Percentiles rank a stretch among this genome's conserved stretches.
Evolutionary conservation across 169 alveolate species (phyloP).

Genomic region (Plasmodium cynomolgi): DNA sequence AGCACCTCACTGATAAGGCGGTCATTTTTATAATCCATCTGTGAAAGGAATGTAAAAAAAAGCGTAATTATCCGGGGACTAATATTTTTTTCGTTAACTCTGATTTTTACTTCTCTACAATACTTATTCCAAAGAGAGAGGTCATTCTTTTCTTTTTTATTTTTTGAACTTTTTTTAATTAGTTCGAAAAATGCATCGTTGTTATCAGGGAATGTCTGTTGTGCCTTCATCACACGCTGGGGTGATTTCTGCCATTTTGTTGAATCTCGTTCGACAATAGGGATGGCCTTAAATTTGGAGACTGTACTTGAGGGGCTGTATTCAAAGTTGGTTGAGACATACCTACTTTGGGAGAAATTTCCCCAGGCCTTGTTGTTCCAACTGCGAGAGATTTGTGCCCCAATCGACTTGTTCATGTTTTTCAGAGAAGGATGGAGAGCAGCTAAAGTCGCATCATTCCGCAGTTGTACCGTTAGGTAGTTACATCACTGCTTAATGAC

Average conservation of each 20-base stretch:
- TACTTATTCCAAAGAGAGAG: constrained; percentile 22
- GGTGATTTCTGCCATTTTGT: background rate
- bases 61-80: constrained; percentile 32
- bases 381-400: background rate
- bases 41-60: constrained; percentile 18
- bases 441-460: background rate
- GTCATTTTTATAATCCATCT: constrained; percentile 53
- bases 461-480: background rate
- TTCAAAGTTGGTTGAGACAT: constrained; percentile 18
- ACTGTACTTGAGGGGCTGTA: constrained; percentile 14
- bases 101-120: constrained; percentile 37
- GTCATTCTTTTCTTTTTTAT: constrained; percentile 32
- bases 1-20: constrained; percentile 23
- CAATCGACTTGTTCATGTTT: background rate
- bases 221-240: background rate
- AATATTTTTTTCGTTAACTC: constrained; percentile 27
- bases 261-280: background rate
- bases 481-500: background rate
- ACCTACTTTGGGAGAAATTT: background rate
- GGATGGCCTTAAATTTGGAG: background rate
- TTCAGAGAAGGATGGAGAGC: background rate
- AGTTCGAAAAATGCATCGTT: constrained; percentile 34
- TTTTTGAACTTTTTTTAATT: constrained; percentile 20
- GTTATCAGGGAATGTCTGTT: background rate
- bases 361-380: background rate